phyloP scores from a whole-genome alignment of 495 filamentous ascomycete genomes.

The Niebla homalea region DNA sequence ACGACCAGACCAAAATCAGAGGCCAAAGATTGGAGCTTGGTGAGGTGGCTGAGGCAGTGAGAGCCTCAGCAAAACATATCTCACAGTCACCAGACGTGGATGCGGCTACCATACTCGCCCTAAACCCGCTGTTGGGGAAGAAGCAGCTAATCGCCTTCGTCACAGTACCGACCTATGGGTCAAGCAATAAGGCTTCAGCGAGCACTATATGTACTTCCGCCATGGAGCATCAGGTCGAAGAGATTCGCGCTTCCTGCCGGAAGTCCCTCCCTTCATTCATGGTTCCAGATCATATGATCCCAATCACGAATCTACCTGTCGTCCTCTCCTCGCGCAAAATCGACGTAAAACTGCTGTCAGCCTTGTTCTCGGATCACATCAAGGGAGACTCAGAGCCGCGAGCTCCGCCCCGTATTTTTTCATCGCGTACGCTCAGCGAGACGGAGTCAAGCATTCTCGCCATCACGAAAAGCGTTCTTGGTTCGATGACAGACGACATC shows the following conservation, averaged over 20 bases:
- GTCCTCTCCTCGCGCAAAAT: conserved; percentile 35
- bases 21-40: conserved; percentile 65
- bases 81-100: conserved; percentile 16
- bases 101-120: conserved; percentile 29
- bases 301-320: conserved; percentile 29
- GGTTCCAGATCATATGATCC: conserved; percentile 39
- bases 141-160: conserved; percentile 33
- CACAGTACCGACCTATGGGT: conserved; percentile 6
- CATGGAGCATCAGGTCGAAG: conserved; percentile 5
- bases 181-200: neutral
- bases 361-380: conserved; percentile 13
- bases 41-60: conserved; percentile 52
- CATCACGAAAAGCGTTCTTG: neutral
- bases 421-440: conserved; percentile 16
- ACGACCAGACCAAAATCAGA: conserved; percentile 69
- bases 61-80: conserved; percentile 21
- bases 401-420: neutral
- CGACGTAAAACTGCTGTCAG: conserved; percentile 32
- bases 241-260: conserved; percentile 26
- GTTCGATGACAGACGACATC: no score
- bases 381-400: no score
- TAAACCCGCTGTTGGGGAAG: conserved; percentile 30
- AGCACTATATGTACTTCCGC: neutral
- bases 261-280: conserved; percentile 38
- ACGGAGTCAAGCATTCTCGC: conserved; percentile 6